These are phyloP conservation scores for Nicotiana tabacum DNA, from an alignment of 257 asterid species.

Conservation along the genomic window DNA sequence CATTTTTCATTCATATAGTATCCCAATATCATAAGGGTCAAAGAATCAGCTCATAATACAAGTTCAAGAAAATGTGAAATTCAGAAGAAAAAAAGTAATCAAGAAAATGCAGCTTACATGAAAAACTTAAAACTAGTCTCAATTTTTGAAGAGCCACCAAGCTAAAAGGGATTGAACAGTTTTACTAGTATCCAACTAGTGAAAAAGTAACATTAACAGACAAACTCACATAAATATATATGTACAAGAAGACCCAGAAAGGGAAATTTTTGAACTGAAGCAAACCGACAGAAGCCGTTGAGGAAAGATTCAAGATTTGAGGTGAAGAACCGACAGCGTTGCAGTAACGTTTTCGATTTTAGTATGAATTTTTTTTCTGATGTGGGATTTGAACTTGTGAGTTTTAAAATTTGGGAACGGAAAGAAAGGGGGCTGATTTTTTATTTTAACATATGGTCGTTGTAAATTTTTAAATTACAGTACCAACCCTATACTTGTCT, in stretches of 20 bases:
- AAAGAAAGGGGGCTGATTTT: not conserved
- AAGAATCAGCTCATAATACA: not conserved
- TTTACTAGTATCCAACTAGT: not conserved
- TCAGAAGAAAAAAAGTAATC: not conserved
- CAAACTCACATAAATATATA: not conserved
- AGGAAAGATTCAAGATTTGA: not conserved
- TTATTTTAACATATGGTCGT: not conserved
- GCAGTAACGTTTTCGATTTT: not conserved
- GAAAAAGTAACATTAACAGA: not conserved
- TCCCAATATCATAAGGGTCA: not conserved
- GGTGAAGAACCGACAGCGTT: not conserved
- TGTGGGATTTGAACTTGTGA: not conserved
- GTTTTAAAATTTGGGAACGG: not conserved
- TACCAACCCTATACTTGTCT: not conserved
- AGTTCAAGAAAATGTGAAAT: not conserved
- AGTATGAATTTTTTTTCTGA: not conserved
- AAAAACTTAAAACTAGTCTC: not conserved
- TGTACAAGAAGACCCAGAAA: not conserved
- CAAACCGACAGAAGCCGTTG: constrained; percentile 4
- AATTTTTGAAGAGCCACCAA: not conserved
- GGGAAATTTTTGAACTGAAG: constrained; percentile 2
- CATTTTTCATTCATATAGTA: not conserved
- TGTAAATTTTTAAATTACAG: not conserved
- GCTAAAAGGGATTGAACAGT: not conserved
- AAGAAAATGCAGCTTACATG: not conserved